Conservation (phyloP, 805 yeast species). For the Candida pini region DNA sequence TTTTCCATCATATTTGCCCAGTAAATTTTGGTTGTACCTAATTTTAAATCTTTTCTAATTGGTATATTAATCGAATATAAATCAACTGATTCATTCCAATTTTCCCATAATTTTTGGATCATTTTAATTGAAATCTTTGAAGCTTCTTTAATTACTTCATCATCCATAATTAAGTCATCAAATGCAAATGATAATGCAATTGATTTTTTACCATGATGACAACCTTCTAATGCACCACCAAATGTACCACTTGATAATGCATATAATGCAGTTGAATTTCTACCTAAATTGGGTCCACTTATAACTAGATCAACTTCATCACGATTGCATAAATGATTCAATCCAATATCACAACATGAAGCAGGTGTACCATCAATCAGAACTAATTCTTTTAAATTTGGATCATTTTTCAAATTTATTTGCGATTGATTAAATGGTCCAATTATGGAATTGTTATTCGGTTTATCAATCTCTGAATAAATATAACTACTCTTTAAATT, state of each 20-base stretch:
- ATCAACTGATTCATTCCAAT: slow-evolving; percentile 55
- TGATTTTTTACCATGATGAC: slow-evolving; percentile 54
- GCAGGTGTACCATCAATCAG: slow-evolving; percentile 87
- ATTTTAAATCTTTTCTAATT: slow-evolving; percentile 40
- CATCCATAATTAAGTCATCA: slow-evolving; percentile 39
- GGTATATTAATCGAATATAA: slow-evolving; percentile 76
- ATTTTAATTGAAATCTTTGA: slow-evolving; percentile 56
- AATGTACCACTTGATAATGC: slow-evolving; percentile 84
- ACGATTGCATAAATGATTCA: slow-evolving; percentile 52
- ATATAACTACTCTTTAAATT: slow-evolving; percentile 48
- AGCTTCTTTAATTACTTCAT: slow-evolving; percentile 48
- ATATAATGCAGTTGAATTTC: slow-evolving; percentile 79
- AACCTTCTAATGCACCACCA: slow-evolving; percentile 89
- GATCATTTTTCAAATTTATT: slow-evolving; percentile 26
- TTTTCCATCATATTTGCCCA: slow-evolving; percentile 73
- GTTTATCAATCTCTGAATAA: slow-evolving; percentile 40
- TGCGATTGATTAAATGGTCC: slow-evolving; percentile 59
- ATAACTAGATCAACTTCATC: slow-evolving; percentile 72
- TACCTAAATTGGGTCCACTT: slow-evolving; percentile 88
- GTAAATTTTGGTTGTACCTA: slow-evolving; percentile 46
- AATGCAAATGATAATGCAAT: slow-evolving; percentile 82
- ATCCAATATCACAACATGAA: slow-evolving; percentile 79
- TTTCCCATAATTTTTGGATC: slow-evolving; percentile 44
- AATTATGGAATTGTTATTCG: slow-evolving; percentile 40
- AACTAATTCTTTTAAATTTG: slow-evolving; percentile 61